Conservation (phyloP, 352 stramenopile genomes). For the Blastocystis sp. region DNA sequence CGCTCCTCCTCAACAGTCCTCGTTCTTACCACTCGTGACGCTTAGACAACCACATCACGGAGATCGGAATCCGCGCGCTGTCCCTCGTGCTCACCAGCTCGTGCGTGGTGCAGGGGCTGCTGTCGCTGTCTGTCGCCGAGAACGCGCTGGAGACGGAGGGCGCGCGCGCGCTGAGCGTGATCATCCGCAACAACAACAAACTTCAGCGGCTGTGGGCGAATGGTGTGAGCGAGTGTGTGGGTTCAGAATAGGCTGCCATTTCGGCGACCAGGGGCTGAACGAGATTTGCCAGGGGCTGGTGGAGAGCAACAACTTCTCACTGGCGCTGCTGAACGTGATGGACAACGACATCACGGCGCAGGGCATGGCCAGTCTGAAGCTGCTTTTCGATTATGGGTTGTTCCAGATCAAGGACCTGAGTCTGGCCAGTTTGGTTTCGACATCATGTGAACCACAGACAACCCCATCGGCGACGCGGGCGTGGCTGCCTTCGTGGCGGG, state of each 20-base stretch:
- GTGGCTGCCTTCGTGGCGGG: background rate
- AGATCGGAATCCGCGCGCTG: slow-evolving; percentile 14
- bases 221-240: background rate
- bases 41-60: slow-evolving; percentile 38
- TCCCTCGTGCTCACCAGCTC: slow-evolving; percentile 3
- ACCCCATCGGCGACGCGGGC: slow-evolving; percentile 44
- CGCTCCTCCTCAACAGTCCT: slow-evolving; percentile 35
- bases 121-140: background rate
- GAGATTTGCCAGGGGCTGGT: slow-evolving; percentile 16
- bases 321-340: slow-evolving; percentile 32
- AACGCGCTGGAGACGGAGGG: background rate
- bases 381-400: slow-evolving; percentile 28
- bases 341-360: slow-evolving; percentile 36
- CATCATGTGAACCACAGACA: background rate
- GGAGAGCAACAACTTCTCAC: slow-evolving; percentile 16
- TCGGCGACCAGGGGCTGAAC: slow-evolving; percentile 5
- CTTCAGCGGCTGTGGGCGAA: slow-evolving; percentile 28
- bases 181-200: slow-evolving; percentile 37
- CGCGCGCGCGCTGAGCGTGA: background rate
- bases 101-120: background rate
- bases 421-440: background rate
- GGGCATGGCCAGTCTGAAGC: background rate
- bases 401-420: slow-evolving; percentile 59
- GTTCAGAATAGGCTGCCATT: background rate
- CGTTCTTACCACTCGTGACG: background rate